phyloP scores from a whole-genome alignment of 768 basidiomycete species.

The Ephemerocybe angulata region DNA sequence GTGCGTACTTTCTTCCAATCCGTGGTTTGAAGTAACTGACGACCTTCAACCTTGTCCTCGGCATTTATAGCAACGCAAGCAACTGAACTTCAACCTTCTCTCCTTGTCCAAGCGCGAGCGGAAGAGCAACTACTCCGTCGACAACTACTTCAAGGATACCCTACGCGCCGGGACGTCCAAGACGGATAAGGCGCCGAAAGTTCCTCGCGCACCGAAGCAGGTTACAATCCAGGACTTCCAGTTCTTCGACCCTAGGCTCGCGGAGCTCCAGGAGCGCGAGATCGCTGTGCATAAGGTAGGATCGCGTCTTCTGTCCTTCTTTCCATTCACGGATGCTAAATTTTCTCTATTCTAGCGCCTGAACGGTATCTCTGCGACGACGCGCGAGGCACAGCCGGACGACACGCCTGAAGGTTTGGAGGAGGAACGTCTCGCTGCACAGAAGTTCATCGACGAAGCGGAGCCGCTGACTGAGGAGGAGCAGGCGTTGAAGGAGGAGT shows the following conservation, averaged over 20 bases:
- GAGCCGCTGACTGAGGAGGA: slow-evolving; percentile 92
- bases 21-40: slow-evolving; percentile 55
- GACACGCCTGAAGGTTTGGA: slow-evolving; percentile 85
- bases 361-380: slow-evolving; percentile 62
- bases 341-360: slow-evolving; percentile 39
- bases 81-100: slow-evolving; percentile 70
- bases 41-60: not conserved
- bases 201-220: slow-evolving; percentile 86
- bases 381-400: slow-evolving; percentile 63
- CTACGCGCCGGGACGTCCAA: slow-evolving; percentile 78
- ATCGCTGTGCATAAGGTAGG: slow-evolving; percentile 74
- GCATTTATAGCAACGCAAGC: slow-evolving; percentile 47
- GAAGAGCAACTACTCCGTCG: slow-evolving; percentile 91
- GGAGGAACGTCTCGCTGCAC: slow-evolving; percentile 71
- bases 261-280: slow-evolving; percentile 84
- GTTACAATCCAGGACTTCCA: slow-evolving; percentile 90
- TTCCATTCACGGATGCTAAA: not conserved
- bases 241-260: slow-evolving; percentile 83
- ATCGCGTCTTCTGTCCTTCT: not conserved
- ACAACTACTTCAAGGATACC: slow-evolving; percentile 92
- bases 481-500: slow-evolving; percentile 71
- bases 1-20: slow-evolving; percentile 33
- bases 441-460: slow-evolving; percentile 86
- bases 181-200: slow-evolving; percentile 73
- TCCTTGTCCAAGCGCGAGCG: slow-evolving; percentile 92